Conservation (phyloP, 2,329 filamentous ascomycete genomes). For the Cryphonectria naterciae region DNA sequence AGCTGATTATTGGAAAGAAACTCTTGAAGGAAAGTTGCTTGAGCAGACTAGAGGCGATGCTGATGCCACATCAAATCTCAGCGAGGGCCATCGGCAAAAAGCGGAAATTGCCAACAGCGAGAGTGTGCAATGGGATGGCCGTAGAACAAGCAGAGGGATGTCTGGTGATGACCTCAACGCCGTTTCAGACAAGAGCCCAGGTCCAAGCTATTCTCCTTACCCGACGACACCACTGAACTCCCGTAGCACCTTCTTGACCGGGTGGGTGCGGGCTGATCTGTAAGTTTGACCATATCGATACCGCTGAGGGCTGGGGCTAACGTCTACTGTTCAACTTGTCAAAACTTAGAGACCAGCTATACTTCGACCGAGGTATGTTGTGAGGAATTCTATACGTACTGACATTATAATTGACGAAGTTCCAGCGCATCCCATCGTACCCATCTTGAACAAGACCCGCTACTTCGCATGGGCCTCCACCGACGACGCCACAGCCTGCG, state of each 20-base stretch:
- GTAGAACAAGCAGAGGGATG: not conserved
- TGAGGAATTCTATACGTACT: not conserved
- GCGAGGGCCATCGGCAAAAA: not conserved
- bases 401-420: not conserved
- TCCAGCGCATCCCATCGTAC: conserved; percentile 28
- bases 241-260: conserved; percentile 1
- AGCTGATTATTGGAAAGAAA: not conserved
- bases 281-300: not conserved
- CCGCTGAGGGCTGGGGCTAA: conserved; percentile 13
- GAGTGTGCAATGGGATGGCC: not conserved
- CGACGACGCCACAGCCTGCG: not conserved
- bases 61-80: not conserved
- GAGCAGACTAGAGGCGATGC: conserved; percentile 4
- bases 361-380: conserved; percentile 28
- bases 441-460: conserved; percentile 30
- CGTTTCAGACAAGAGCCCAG: not conserved
- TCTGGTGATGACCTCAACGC: not conserved
- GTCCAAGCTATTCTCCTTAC: not conserved
- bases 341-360: conserved; percentile 30
- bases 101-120: not conserved
- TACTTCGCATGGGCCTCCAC: conserved; percentile 27
- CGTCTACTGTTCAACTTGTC: conserved; percentile 24
- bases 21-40: not conserved
- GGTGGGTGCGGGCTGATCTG: conserved; percentile 12
- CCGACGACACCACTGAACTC: not conserved